Evolutionary conservation across 2,329 filamentous ascomycete genomes (phyloP).

Genomic region (Sclerotinia borealis): DNA sequence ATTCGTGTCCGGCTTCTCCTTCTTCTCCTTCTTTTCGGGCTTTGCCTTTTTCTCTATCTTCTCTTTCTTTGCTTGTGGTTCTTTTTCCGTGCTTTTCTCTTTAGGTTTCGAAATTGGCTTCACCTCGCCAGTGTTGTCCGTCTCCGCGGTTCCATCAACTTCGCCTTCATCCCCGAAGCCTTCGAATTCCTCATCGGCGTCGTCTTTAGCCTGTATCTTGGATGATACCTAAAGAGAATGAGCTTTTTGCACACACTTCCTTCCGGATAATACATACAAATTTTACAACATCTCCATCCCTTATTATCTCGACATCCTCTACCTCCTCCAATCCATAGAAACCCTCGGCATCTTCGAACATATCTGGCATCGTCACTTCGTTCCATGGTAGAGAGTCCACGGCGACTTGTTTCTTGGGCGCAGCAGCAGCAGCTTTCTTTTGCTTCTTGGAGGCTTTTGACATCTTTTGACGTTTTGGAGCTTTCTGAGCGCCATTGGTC

Average conservation of each 20-base stretch:
- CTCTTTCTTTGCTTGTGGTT: not conserved
- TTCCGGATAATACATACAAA: slow-evolving; percentile 40
- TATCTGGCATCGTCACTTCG: slow-evolving; percentile 61
- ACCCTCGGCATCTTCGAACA: slow-evolving; percentile 82
- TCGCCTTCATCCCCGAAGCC: slow-evolving; percentile 35
- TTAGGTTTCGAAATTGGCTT: slow-evolving; percentile 22
- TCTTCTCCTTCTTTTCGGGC: slow-evolving; percentile 14
- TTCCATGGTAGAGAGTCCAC: slow-evolving; percentile 51
- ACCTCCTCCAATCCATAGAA: slow-evolving; percentile 92
- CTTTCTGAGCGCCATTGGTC: slow-evolving; percentile 21
- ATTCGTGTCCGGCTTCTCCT: slow-evolving; percentile 15
- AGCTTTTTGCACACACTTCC: not conserved
- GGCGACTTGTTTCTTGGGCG: slow-evolving; percentile 38
- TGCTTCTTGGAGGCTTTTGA: slow-evolving; percentile 19
- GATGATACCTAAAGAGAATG: slow-evolving; percentile 27
- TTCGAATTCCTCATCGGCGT: slow-evolving; percentile 54
- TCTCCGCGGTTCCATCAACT: slow-evolving; percentile 33
- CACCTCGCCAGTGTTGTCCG: slow-evolving; percentile 27
- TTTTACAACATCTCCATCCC: slow-evolving; percentile 51
- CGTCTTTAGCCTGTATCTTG: slow-evolving; percentile 33
- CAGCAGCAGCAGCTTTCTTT: slow-evolving; percentile 10
- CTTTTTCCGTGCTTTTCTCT: not conserved
- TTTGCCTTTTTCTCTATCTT: slow-evolving; percentile 16
- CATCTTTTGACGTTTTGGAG: slow-evolving; percentile 33
- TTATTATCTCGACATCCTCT: slow-evolving; percentile 81